A percentile compares a stretch with the other conserved stretches of the same genome.
phyloP scores from a whole-genome alignment of 2,329 filamentous ascomycete species.

The Talaromyces sp. region DNA sequence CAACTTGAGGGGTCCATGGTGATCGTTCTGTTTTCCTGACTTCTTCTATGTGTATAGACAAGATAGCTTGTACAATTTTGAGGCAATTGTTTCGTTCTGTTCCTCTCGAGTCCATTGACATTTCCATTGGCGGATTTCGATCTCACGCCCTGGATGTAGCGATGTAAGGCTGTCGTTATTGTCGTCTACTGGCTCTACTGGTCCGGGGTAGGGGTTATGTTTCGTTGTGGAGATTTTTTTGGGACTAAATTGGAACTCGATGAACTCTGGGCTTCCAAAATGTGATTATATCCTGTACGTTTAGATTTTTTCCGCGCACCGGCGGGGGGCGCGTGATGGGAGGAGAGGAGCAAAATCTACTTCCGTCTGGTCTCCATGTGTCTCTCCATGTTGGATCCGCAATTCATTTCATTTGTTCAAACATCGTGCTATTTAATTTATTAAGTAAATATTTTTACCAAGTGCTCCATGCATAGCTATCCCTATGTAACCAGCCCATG shows the following conservation, averaged over 20 bases:
- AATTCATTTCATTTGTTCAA: conserved; percentile 40
- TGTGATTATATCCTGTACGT: conserved; percentile 48
- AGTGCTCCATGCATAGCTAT: neutral
- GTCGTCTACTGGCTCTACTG: conserved; percentile 19
- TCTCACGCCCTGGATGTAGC: conserved; percentile 33
- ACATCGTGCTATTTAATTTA: neutral
- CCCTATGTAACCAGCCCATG: neutral
- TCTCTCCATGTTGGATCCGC: conserved; percentile 30
- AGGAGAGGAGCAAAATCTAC: conserved; percentile 29
- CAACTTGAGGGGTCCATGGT: conserved; percentile 35
- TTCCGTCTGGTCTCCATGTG: conserved; percentile 31
- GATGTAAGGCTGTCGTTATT: conserved; percentile 22
- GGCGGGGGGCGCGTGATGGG: conserved; percentile 29
- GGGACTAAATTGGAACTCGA: neutral
- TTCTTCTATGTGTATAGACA: conserved; percentile 45
- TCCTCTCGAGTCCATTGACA: conserved; percentile 23
- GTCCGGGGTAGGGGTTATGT: conserved; percentile 24
- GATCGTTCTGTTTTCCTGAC: conserved; percentile 44
- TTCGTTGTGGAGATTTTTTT: neutral
- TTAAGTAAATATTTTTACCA: neutral
- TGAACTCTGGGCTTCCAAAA: conserved; percentile 28
- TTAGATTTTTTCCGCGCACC: conserved; percentile 41
- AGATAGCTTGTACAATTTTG: conserved; percentile 51
- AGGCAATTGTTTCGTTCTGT: conserved; percentile 45
- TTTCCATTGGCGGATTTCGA: conserved; percentile 11